Conservation (phyloP, 2,329 filamentous ascomycete species). For the Cordyceps militaris region DNA sequence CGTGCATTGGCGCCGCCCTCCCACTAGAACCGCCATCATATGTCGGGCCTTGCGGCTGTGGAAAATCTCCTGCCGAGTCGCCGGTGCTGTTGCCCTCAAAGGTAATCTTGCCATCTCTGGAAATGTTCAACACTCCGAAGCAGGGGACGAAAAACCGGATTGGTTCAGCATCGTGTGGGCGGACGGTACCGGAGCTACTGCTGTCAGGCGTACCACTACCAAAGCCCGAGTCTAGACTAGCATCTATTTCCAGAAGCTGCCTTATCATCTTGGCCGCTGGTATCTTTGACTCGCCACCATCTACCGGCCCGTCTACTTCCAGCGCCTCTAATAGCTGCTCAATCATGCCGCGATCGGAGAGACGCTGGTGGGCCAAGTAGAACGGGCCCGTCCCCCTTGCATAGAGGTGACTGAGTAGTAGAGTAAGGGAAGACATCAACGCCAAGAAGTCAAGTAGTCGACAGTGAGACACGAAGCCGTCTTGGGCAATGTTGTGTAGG, state of each 20-base stretch:
- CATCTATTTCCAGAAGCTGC: background rate
- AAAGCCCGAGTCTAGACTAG: background rate
- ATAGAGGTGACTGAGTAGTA: slow-evolving; percentile 32
- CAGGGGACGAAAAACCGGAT: background rate
- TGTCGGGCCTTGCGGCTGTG: background rate
- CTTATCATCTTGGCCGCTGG: background rate
- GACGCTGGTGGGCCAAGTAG: slow-evolving; percentile 13
- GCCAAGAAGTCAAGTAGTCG: slow-evolving; percentile 32
- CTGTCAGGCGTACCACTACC: background rate
- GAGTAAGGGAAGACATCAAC: slow-evolving; percentile 29
- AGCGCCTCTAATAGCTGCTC: slow-evolving; percentile 8
- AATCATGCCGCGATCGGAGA: slow-evolving; percentile 14
- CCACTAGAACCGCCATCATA: background rate
- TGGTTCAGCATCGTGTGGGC: background rate
- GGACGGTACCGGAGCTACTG: background rate
- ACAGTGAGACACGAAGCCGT: slow-evolving; percentile 24
- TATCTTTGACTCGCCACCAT: background rate
- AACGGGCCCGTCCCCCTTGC: background rate
- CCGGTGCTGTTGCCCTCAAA: background rate
- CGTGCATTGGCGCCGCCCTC: background rate
- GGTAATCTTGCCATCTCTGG: background rate
- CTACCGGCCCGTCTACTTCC: background rate
- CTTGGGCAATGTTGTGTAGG: slow-evolving; percentile 26
- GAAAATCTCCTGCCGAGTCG: background rate
- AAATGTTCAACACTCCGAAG: background rate